Percentiles rank a stretch among this genome's conserved stretches.
These are phyloP conservation scores for Venturia effusa DNA, from an alignment of 2,329 filamentous ascomycete genomes.

Conservation along the genomic window DNA sequence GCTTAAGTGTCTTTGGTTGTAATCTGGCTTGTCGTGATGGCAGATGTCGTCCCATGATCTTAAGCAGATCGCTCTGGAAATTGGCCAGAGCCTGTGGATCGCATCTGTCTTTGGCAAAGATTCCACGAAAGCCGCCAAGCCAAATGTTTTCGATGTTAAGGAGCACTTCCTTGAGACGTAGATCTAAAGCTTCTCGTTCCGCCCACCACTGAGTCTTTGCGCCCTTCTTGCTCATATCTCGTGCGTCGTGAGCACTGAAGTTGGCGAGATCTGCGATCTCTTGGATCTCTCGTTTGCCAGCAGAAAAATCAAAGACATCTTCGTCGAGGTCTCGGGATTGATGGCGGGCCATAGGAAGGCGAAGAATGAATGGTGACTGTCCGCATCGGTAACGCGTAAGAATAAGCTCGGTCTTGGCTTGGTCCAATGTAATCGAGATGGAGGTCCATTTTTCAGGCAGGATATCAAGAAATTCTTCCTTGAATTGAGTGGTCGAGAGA, in stretches of 20 bases:
- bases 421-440: conserved; percentile 73
- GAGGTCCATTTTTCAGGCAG: conserved; percentile 77
- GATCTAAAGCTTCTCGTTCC: conserved; percentile 70
- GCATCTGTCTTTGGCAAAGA: conserved; percentile 68
- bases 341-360: conserved; percentile 74
- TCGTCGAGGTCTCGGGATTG: conserved; percentile 69
- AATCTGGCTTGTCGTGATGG: conserved; percentile 64
- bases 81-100: conserved; percentile 55
- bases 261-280: conserved; percentile 79
- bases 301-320: conserved; percentile 73
- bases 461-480: conserved; percentile 72
- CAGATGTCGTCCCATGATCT: conserved; percentile 70
- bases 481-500: conserved; percentile 43
- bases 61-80: conserved; percentile 70
- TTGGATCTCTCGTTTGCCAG: conserved; percentile 66
- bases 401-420: conserved; percentile 72
- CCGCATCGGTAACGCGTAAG: conserved; percentile 74
- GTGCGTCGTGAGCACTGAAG: conserved; percentile 64
- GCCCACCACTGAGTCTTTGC: conserved; percentile 83
- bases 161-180: conserved; percentile 64
- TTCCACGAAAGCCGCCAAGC: conserved; percentile 87
- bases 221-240: conserved; percentile 62
- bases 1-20: conserved; percentile 35
- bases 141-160: conserved; percentile 83
- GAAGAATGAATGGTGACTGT: conserved; percentile 71